phyloP scores from a whole-genome alignment of 2,329 filamentous ascomycete species.

The Aspergillus ustus region DNA sequence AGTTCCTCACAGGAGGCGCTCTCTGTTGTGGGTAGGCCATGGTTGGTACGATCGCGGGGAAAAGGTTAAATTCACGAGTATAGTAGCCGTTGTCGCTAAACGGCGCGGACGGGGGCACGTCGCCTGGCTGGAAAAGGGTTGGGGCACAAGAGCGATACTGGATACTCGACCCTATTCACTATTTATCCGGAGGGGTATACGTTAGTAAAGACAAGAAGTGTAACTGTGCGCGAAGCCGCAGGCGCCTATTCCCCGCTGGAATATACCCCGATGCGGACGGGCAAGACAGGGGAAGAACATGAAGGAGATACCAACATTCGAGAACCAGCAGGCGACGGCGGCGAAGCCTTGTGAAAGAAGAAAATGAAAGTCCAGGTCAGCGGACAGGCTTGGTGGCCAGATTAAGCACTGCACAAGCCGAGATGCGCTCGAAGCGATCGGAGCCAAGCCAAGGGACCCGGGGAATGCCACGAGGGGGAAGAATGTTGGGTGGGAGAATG shows the following conservation, averaged over 20 bases:
- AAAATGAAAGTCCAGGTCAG: slow-evolving; percentile 18
- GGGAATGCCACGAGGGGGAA: slow-evolving; percentile 14
- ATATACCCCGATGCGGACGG: slow-evolving; percentile 9
- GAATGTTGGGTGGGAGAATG: slow-evolving; percentile 23
- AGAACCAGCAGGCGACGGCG: slow-evolving; percentile 1
- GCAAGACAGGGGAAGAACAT: neutral
- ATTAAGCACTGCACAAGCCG: slow-evolving; percentile 12
- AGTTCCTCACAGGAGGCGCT: slow-evolving; percentile 40
- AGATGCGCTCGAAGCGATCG: slow-evolving; percentile 17
- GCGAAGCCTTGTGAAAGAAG: neutral
- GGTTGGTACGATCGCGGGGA: slow-evolving; percentile 4
- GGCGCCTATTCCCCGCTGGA: slow-evolving; percentile 12
- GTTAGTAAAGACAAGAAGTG: neutral
- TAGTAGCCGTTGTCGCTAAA: neutral
- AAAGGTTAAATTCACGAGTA: neutral
- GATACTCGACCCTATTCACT: neutral
- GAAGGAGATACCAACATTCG: neutral
- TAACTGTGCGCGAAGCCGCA: neutral
- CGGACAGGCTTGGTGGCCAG: slow-evolving; percentile 16
- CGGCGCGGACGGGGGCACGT: neutral
- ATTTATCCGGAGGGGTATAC: neutral
- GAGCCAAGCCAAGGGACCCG: slow-evolving; percentile 19
- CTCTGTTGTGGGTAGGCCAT: slow-evolving; percentile 44
- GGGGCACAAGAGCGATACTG: neutral
- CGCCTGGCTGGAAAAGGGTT: neutral